Base-by-base conservation (phyloP, 805 yeast species). In the Lachancea cidri region DNA sequence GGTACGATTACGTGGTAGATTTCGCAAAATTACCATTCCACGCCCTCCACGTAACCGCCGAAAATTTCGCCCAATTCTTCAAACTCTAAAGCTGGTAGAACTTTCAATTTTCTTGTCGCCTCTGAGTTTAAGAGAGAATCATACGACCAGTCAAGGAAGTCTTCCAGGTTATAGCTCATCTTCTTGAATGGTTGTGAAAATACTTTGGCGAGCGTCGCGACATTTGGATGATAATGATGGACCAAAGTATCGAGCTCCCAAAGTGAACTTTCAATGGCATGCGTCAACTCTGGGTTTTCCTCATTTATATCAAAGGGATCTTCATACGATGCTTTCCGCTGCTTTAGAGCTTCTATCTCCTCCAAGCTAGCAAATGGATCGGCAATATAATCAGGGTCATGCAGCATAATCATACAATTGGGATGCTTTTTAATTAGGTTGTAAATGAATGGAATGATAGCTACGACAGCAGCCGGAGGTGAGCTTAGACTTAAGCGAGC, bases 221-320 rank as follows among this genome's bases (percentile, higher is more conserved):
- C 87, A 55, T 93, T 93, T 13, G 98, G 97, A 65, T 93, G 98
- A 58, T 88, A 91, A 60, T 93, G 98, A 9, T 76, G 64, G 68
- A 81, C 77, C 42, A 85, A 65, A 0, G 95, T 72, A 44, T 84
- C 86, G 42, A 91, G 59, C 63, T 93, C 98, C 98, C 98, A 93
- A 36, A 89, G 64, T 0, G 97, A 89, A 1, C 95, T 85, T 5
- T 75, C 81, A 27, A 89, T 67, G 3, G 98, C 97, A 25, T 77
- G 69, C 0, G 96, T 83, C 43, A 74, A 67, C 43, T 83, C 71
- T 2, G 98, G 98, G 58, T 91, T 87, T 1, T 46, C 40, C 53
- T 86, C 95, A 1, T 60, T 45, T 25, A 69, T 65, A 48, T 83
- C 69, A 57, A 75, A 91, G 4, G 95, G 83, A 58, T 93, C 98